Evolutionary conservation across 176 grass and related monocot species (phyloP), one percentile per base, ranked within the genome.

Genomic region (Carex myosuroides): DNA sequence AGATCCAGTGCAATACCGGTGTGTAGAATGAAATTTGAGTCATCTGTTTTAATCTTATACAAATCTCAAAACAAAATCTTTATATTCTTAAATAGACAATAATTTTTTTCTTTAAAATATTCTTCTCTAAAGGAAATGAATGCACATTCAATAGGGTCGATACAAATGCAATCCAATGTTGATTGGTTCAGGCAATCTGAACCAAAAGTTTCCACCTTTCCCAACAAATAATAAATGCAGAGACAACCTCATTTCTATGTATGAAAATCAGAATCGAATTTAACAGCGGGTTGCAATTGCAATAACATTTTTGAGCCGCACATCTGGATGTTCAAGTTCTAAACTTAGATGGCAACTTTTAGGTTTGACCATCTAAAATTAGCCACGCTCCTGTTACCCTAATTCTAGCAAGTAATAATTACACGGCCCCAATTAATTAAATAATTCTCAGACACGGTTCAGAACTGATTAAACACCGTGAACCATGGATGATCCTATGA

Each of bases 361-460:
- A 44, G n/a, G 35, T 75, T 24, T 76, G 22, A 76, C 21, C 48
- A 32, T 77, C 50, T 77, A 55, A 77, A 77, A 77, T 77, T 77
- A 77, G 73, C 11, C 21, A 50, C 1, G 1, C 12, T 74, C 22
- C 22, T 29, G 35, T 54, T 76, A 29, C 72, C 50, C 72, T 55
- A 76, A 55, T 54, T 55, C 35, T 30, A 32, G 72, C 72, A 16
- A 22, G 6, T 56, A 29, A 56, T 55, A 59, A 44, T 50, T 83
- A 52, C 11, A 67, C 60, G 60, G 8, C 41, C 80, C 42, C 64
- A 20, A 65, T 60, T 65, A 20, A 20, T 60, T 44, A 61, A 65
- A 0, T 42, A 18, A 61, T 80, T 62, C n/a, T 62, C 78, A 54
- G 73, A 54, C 73, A 24, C 11, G 53, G 35, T 80, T 62, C 53